phyloP scores from a whole-genome alignment of 768 basidiomycete species.

The Xerocomellus intermedius region DNA sequence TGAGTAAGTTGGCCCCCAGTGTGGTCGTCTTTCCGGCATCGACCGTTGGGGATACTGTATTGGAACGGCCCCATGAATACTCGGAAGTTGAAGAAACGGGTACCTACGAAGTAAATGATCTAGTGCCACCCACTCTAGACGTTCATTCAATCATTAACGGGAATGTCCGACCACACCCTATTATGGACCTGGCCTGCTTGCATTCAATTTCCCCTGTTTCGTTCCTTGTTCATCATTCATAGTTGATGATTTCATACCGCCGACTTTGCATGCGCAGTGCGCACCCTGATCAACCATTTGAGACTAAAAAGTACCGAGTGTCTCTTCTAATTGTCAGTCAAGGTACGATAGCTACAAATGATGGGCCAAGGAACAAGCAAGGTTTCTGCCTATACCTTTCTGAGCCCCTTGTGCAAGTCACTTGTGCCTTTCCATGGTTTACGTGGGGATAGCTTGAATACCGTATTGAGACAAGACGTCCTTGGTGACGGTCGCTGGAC shows the following conservation, averaged over 20 bases:
- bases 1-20: conserved; percentile 2
- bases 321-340: not conserved
- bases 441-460: conserved; percentile 38
- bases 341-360: not conserved
- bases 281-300: not conserved
- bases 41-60: not conserved
- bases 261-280: not conserved
- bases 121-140: not conserved
- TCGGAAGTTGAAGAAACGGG: too few relatives aligned
- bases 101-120: not conserved
- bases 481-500: conserved; percentile 61
- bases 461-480: conserved; percentile 64
- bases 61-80: not conserved
- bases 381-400: not conserved
- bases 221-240: not conserved
- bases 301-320: conserved; percentile 1
- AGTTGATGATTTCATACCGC: not conserved
- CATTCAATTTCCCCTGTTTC: too few relatives aligned
- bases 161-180: too few relatives aligned
- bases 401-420: not conserved
- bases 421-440: conserved; percentile 1
- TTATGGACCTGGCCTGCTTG: not conserved
- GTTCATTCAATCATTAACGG: not conserved
- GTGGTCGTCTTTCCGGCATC: not conserved
- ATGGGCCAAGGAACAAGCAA: conserved; percentile 1